Conservation (phyloP, 805 yeast species). For the Jamesozyma spencerorum region DNA sequence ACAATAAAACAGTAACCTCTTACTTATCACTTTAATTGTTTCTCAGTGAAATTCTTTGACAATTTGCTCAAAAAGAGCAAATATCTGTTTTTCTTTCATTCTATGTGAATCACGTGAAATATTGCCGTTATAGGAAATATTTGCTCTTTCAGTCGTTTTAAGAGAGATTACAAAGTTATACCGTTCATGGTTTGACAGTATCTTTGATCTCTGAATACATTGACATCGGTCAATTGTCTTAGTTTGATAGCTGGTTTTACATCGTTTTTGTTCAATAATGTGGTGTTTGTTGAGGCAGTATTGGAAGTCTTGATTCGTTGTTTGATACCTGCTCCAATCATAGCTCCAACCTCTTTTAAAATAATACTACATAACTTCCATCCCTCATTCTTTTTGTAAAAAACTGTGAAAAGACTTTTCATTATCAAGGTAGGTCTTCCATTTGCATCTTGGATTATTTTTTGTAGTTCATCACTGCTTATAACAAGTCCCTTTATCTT, state of each 20-base stretch:
- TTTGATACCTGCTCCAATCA: slow-evolving; percentile 8
- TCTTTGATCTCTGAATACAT: background rate
- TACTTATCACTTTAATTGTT: too few relatives aligned
- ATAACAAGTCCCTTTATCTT: slow-evolving; percentile 42
- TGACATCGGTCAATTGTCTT: background rate
- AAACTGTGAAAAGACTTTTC: slow-evolving; percentile 37
- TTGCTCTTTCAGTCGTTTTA: background rate
- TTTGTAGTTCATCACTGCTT: slow-evolving; percentile 31
- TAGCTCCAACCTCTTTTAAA: slow-evolving; percentile 30
- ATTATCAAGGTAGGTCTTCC: slow-evolving; percentile 32
- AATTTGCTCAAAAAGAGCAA: background rate
- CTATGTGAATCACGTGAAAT: background rate
- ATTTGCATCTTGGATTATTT: slow-evolving; percentile 32
- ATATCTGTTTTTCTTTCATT: background rate
- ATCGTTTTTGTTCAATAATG: background rate
- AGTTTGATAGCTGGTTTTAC: background rate
- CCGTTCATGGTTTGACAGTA: too few relatives aligned
- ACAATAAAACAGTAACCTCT: too few relatives aligned
- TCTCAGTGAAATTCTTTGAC: too few relatives aligned
- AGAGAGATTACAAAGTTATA: too few relatives aligned
- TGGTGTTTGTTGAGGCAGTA: too few relatives aligned
- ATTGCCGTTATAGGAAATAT: background rate
- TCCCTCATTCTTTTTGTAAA: slow-evolving; percentile 35
- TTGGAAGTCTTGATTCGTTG: too few relatives aligned
- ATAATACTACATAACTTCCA: slow-evolving; percentile 30